Conservation (phyloP, 176 grass and related monocot species). For the Carex cristatella region DNA sequence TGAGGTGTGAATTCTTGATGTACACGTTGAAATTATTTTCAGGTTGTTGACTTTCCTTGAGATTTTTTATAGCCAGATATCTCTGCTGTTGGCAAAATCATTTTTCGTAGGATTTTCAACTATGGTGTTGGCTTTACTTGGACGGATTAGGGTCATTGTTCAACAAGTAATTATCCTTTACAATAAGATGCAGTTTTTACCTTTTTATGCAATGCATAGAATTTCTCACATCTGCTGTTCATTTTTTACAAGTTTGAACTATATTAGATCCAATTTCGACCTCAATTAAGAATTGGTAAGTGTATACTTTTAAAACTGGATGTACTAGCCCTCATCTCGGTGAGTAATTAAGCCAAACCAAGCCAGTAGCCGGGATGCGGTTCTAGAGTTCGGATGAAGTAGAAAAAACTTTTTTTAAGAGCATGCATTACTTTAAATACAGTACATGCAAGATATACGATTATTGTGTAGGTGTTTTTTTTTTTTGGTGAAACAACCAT, state of each 20-base stretch:
- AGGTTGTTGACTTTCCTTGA: conserved; percentile 34
- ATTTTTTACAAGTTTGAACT: background rate
- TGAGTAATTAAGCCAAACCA: background rate
- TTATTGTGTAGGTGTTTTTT: background rate
- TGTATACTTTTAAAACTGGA: background rate
- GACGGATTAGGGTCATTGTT: conserved; percentile 56
- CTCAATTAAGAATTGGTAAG: background rate
- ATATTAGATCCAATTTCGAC: background rate
- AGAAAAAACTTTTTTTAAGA: background rate
- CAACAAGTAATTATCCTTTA: conserved; percentile 62
- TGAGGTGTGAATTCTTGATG: background rate
- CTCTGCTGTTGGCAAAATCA: conserved; percentile 77
- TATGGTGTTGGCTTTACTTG: conserved; percentile 65
- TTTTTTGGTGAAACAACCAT: background rate
- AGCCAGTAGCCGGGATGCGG: background rate
- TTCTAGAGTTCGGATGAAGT: background rate
- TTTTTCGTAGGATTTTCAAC: conserved; percentile 72
- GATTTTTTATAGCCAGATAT: conserved; percentile 62
- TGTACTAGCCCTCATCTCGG: background rate
- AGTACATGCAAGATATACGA: background rate
- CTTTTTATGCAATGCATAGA: background rate
- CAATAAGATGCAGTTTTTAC: conserved; percentile 10
- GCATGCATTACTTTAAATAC: background rate
- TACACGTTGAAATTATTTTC: conserved; percentile 20
- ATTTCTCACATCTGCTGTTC: background rate